Conservation (phyloP, 345 rosid genomes). For the Punica granatum region DNA sequence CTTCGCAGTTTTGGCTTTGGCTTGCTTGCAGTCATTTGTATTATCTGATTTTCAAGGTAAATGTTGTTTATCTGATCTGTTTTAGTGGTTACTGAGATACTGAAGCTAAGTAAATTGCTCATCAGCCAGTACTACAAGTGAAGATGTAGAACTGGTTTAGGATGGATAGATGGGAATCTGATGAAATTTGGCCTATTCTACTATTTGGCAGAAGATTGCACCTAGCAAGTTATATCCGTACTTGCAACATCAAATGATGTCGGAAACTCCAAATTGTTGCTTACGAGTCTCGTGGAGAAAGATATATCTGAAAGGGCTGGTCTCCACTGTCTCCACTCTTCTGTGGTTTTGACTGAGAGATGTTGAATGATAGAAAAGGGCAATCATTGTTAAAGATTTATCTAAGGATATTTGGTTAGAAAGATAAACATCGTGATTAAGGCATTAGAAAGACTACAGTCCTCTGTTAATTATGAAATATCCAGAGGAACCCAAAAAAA, state of each 20-base stretch:
- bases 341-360: neutral
- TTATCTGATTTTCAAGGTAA: constrained; percentile 77
- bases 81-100: neutral
- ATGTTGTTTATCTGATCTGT: neutral
- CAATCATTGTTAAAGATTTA: too few species aligned
- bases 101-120: neutral
- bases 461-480: neutral
- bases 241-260: neutral
- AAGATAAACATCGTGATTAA: neutral
- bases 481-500: neutral
- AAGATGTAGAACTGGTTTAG: neutral
- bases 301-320: too few species aligned
- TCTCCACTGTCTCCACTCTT: neutral
- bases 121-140: neutral
- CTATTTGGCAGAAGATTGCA: neutral
- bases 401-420: too few species aligned
- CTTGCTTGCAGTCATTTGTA: constrained; percentile 41
- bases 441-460: neutral
- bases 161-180: neutral
- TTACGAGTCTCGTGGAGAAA: too few species aligned
- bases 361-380: neutral
- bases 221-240: neutral
- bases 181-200: neutral
- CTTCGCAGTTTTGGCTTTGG: constrained; percentile 34
- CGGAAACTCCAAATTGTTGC: neutral